phyloP scores from a whole-genome alignment of 306 rosid species.

The Hippophae rhamnoides region DNA sequence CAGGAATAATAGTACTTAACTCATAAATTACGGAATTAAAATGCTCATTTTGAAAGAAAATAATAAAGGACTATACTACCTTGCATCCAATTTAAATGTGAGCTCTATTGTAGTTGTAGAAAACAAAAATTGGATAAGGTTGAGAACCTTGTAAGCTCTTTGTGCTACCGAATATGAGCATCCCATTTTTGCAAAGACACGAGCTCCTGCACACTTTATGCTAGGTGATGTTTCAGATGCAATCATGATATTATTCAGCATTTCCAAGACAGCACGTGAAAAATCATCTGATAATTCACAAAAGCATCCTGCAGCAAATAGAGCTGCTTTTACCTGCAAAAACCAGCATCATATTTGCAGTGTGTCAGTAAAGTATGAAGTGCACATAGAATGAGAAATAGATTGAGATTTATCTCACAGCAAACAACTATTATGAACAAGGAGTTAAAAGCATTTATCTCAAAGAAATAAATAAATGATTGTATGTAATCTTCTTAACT shows the following conservation, averaged over 20 bases:
- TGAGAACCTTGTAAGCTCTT: conserved; percentile 56
- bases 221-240: conserved; percentile 30
- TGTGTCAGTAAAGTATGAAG: too few relatives aligned
- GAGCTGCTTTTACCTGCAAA: conserved; percentile 58
- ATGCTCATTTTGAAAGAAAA: too few relatives aligned
- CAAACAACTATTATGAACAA: neutral
- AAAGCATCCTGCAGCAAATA: conserved; percentile 82
- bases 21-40: too few relatives aligned
- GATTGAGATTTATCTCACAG: neutral
- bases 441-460: neutral
- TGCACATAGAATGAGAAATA: too few relatives aligned
- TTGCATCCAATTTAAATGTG: too few relatives aligned
- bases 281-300: conserved; percentile 75
- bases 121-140: conserved; percentile 8
- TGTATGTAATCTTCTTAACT: neutral
- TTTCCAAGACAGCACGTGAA: conserved; percentile 47
- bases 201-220: conserved; percentile 52
- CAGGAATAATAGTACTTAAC: too few relatives aligned
- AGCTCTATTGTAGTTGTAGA: neutral
- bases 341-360: neutral
- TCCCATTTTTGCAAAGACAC: conserved; percentile 50
- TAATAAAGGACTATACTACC: too few relatives aligned
- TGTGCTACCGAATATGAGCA: conserved; percentile 47
- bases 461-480: neutral
- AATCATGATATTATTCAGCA: conserved; percentile 49